These are phyloP conservation scores for Suillus spraguei DNA, from an alignment of 768 basidiomycete species.

Conservation along the genomic window DNA sequence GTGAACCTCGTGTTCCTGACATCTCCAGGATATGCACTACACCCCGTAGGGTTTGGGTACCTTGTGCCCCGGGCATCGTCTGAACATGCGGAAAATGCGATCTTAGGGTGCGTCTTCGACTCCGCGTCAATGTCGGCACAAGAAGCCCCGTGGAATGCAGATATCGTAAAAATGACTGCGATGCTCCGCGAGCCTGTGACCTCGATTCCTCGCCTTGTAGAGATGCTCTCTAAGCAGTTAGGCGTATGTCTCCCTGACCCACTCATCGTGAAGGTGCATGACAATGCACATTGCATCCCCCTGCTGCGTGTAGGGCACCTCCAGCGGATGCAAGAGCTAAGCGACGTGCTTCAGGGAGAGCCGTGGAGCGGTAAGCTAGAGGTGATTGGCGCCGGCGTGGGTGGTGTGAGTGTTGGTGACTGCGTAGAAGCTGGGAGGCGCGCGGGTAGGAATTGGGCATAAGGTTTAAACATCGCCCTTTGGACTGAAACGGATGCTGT, in stretches of 20 bases:
- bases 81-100: constrained; percentile 47
- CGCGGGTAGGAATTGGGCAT: constrained; percentile 47
- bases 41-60: constrained; percentile 92
- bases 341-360: constrained; percentile 38
- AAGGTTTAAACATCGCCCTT: constrained; percentile 12
- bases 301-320: constrained; percentile 74
- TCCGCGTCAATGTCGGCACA: constrained; percentile 72
- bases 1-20: constrained; percentile 83
- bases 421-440: constrained; percentile 76
- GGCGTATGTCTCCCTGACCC: constrained; percentile 54
- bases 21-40: constrained; percentile 47
- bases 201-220: constrained; percentile 22
- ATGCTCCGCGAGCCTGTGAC: constrained; percentile 87
- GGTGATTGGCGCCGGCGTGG: constrained; percentile 82
- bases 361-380: constrained; percentile 55
- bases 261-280: constrained; percentile 50
- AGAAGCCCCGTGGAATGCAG: constrained; percentile 36
- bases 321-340: constrained; percentile 64
- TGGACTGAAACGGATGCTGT: not conserved
- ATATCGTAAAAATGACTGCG: constrained; percentile 79
- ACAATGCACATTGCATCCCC: constrained; percentile 77
- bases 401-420: constrained; percentile 86
- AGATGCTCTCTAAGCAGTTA: constrained; percentile 48
- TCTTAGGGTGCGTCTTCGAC: constrained; percentile 91
- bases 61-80: constrained; percentile 78